phyloP scores from a whole-genome alignment of 2,329 filamentous ascomycete genomes.

The Ophiostoma piceae region DNA sequence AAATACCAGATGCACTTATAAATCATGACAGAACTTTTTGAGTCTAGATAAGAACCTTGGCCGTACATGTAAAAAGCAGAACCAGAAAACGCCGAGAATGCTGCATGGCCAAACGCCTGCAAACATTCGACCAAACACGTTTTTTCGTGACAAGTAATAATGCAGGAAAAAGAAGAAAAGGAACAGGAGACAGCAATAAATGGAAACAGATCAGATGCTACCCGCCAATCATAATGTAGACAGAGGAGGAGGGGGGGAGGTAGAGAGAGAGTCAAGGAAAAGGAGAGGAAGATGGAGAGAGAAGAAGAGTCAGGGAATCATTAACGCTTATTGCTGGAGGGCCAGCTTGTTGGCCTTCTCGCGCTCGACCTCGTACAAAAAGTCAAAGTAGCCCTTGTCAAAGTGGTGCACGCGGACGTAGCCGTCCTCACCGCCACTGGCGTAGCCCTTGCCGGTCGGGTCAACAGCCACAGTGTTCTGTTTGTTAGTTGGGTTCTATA shows the following conservation, averaged over 20 bases:
- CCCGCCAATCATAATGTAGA: neutral
- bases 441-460: constrained; percentile 86
- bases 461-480: constrained; percentile 90
- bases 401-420: constrained; percentile 98
- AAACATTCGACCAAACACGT: constrained; percentile 25
- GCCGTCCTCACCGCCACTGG: constrained; percentile 93
- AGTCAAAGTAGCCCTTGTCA: constrained; percentile 97
- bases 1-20: neutral
- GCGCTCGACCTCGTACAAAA: constrained; percentile 96
- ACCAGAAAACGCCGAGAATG: constrained; percentile 24
- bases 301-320: neutral
- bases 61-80: constrained; percentile 13
- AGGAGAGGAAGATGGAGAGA: neutral
- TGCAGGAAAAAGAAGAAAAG: constrained; percentile 13
- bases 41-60: constrained; percentile 18
- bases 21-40: constrained; percentile 18
- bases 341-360: constrained; percentile 54
- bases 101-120: constrained; percentile 21
- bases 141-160: constrained; percentile 15
- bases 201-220: constrained; percentile 12
- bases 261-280: neutral
- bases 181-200: neutral
- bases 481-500: constrained; percentile 5
- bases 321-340: constrained; percentile 24
- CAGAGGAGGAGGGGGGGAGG: neutral